Base-by-base conservation (phyloP, 768 basidiomycete species). In the Mycena vulgaris region DNA sequence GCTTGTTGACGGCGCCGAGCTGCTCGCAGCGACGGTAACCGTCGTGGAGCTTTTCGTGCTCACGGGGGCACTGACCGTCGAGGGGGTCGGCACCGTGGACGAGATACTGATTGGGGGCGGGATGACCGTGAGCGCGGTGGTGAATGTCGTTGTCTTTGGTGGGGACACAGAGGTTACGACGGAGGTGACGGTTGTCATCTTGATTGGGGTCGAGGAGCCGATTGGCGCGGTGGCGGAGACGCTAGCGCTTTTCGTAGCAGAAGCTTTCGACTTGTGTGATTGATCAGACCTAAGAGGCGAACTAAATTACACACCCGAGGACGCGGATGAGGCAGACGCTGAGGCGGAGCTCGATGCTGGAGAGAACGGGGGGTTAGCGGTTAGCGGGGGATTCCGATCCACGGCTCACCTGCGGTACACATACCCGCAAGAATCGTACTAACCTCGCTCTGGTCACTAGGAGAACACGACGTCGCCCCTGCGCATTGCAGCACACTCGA, bases 401-500 rank as follows among this genome's bases (percentile, higher is more conserved):
- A 8, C 16, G 16, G 66, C 63, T 37, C 28, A 66, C 69, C 64
- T 3, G 31, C 53, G 14, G 30, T 30, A 31, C 70, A 71, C 64
- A 71, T 48, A 9, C n/a, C 45, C 28, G 31, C 56, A 0, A 71
- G 40, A 14, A 71, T 67, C 0, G 28, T 49, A 19, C 45, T 51
- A 19, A 67, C 65, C 48, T 51, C 23, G 4, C 48, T 25, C 33
- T 67, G 52, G 3, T 71, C 70, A 11, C 65, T 48, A 0, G 45
- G 14, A 30, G 48, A 40, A n/a, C 70, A 71, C 11, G 70, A 71
- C 7, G 60, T 58, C 16, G 52, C 45, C 8, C 17, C 35, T 21
- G 42, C 53, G 40, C 70, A 71, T 35, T 67, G 60, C 27, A 66
- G 13, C n/a, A 66, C 65, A 19, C 28, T 58, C 52, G 61, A 40